Evolutionary conservation across 2,329 filamentous ascomycete genomes (phyloP).

Genomic region (Lasiodiplodia citricola): DNA sequence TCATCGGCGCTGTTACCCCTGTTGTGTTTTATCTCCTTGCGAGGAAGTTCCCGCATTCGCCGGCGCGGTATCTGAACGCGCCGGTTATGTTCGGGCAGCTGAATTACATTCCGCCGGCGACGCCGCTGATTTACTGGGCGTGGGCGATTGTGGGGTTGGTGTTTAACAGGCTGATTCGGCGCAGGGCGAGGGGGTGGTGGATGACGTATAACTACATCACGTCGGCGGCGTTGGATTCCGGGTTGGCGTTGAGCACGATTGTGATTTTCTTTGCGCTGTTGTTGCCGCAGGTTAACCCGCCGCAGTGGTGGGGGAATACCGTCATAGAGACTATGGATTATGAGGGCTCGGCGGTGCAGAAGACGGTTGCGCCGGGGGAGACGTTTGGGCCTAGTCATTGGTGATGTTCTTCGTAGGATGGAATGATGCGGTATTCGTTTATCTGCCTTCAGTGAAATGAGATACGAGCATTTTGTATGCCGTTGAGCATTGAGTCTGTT

Average conservation of each 20-base stretch:
- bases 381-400: constrained; percentile 30
- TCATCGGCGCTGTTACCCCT: constrained; percentile 60
- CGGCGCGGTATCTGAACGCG: constrained; percentile 61
- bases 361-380: constrained; percentile 29
- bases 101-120: constrained; percentile 60
- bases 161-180: constrained; percentile 35
- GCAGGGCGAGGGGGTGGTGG: constrained; percentile 36
- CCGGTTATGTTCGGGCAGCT: constrained; percentile 68
- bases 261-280: constrained; percentile 37
- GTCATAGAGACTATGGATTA: constrained; percentile 32
- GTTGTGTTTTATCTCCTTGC: constrained; percentile 58
- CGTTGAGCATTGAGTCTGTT: too few relatives aligned
- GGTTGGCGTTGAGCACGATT: constrained; percentile 35
- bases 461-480: too few relatives aligned
- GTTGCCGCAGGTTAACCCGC: constrained; percentile 33
- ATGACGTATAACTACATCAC: constrained; percentile 34
- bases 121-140: constrained; percentile 35
- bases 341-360: constrained; percentile 31
- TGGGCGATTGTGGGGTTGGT: constrained; percentile 36
- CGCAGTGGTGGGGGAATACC: constrained; percentile 33
- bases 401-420: not conserved
- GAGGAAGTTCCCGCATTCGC: constrained; percentile 59
- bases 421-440: too few relatives aligned
- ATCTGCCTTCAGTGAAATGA: not conserved
- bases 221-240: constrained; percentile 35